Base-by-base conservation (phyloP, 73 alveolate genomes). In the Breviolum minutum region DNA sequence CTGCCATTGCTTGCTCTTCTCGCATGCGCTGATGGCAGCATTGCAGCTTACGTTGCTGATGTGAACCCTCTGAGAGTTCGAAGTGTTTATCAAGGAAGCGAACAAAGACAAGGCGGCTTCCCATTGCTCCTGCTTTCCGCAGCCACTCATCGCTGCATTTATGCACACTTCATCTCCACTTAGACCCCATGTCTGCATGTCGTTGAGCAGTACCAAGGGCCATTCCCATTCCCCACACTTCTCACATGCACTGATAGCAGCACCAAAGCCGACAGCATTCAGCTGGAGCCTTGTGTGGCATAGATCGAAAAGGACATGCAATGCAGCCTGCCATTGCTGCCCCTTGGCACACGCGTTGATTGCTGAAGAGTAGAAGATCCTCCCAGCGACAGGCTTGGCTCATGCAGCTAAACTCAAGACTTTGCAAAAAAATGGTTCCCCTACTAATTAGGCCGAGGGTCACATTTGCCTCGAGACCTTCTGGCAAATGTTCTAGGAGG, bases 341-440 rank as follows among this genome's bases (percentile, higher is more conserved):
- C 87, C 87, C 24, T 77, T 77, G n/a, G 87, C 87, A 19, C 87
- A 77, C 8, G 87, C 87, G 63, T 77, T 77, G 87, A 77, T 77
- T 20, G 87, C 87, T 7, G 87, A 77, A 14, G 87, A 77, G 87
- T 77, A 77, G 63, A 77, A 27, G 63, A 77, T 77, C 87, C 87
- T 77, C 48, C 14, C 76, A 66, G 22, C 16, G 76, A 20, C 76
- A 16, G 76, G 76, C 76, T 16, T 66, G 22, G 76, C 76, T 20
- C 76, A 20, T 13, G 76, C 26, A 13, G 22, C 76, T 13, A 66
- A 66, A 66, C 26, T 13, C 76, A 66, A 13, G 1, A 1, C 3
- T 16, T 66, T 13, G 76, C 76, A 66, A 66, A 16, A 20, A 64
- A 64, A 12, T 10, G 73, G 22, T 12, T 64, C 73, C 10, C 73